phyloP scores from a whole-genome alignment of 495 filamentous ascomycete species.

The Daldinia bambusicola region DNA sequence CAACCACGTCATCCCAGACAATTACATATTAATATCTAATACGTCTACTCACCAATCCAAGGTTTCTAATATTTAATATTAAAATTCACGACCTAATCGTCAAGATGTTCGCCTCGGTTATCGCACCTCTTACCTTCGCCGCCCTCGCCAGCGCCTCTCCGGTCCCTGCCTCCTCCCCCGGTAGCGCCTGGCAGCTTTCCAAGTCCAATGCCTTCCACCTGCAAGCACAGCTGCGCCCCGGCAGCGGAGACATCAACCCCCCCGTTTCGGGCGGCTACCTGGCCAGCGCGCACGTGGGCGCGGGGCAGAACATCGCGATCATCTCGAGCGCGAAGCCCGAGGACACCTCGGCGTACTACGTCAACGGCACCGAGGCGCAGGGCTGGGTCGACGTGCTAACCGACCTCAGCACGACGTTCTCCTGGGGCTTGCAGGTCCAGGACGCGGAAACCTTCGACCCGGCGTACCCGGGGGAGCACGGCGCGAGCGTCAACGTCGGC shows the following conservation, averaged over 20 bases:
- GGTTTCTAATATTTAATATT: constrained; percentile 2
- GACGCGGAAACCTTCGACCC: constrained; percentile 12
- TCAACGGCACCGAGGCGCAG: constrained; percentile 33
- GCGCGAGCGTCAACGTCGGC: constrained; percentile 30
- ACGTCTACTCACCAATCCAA: background rate
- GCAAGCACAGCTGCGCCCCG: constrained; percentile 26
- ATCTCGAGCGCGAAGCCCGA: constrained; percentile 1
- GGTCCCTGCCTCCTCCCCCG: background rate
- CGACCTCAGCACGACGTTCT: constrained; percentile 30
- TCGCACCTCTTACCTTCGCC: constrained; percentile 20
- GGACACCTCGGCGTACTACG: constrained; percentile 32
- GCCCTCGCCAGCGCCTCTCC: constrained; percentile 26
- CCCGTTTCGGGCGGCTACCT: constrained; percentile 37
- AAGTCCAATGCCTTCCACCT: constrained; percentile 31
- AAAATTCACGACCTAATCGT: constrained; percentile 4
- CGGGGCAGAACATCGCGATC: constrained; percentile 37
- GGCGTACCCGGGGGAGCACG: constrained; percentile 37
- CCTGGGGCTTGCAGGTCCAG: constrained; percentile 39
- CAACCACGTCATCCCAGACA: background rate
- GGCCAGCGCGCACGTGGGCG: constrained; percentile 34
- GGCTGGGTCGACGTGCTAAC: constrained; percentile 23
- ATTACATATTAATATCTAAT: background rate
- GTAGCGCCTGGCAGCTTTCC: constrained; percentile 12
- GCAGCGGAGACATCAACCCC: constrained; percentile 44
- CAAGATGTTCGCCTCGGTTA: constrained; percentile 31